These are phyloP conservation scores for Quercus variabilis DNA, from an alignment of 306 rosid genomes.

Conservation along the genomic window DNA sequence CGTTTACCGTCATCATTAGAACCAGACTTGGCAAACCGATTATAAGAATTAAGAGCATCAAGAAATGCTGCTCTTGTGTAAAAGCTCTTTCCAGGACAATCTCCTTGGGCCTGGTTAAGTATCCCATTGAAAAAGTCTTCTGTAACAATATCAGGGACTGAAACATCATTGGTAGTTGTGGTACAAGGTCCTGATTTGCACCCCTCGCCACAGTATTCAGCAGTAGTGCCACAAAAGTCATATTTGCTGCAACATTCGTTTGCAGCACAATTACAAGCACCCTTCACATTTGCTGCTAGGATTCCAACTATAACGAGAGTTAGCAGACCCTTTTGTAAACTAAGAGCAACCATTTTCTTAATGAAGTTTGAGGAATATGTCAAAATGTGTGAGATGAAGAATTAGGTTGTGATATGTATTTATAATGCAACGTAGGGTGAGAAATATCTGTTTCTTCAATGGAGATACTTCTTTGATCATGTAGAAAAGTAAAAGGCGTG, in stretches of 20 bases:
- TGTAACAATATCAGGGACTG: slow-evolving; percentile 15
- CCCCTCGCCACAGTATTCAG: slow-evolving; percentile 15
- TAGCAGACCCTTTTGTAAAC: not conserved
- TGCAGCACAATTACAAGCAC: no score
- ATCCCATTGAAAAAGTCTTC: slow-evolving; percentile 9
- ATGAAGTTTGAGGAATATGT: no score
- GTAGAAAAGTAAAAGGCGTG: no score
- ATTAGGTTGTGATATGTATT: no score
- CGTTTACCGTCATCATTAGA: slow-evolving; percentile 26
- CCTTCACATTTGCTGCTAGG: not conserved
- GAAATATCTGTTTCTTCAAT: no score
- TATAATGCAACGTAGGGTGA: no score
- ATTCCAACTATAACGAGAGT: not conserved
- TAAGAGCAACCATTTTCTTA: not conserved
- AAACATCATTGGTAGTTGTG: not conserved
- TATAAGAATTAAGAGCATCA: slow-evolving; percentile 1
- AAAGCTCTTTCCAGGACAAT: slow-evolving; percentile 26
- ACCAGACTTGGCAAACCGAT: slow-evolving; percentile 1
- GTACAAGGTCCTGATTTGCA: slow-evolving; percentile 15
- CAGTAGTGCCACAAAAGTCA: slow-evolving; percentile 9
- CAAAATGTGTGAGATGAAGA: no score
- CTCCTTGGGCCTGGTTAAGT: slow-evolving; percentile 2
- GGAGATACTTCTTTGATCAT: no score
- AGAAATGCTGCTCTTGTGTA: slow-evolving; percentile 31
- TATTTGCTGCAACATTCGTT: slow-evolving; percentile 16